A percentile compares a stretch with the other conserved stretches of the same genome.
phyloP scores from a whole-genome alignment of 169 alveolate genomes.

The Cryptosporidium viatorum region DNA sequence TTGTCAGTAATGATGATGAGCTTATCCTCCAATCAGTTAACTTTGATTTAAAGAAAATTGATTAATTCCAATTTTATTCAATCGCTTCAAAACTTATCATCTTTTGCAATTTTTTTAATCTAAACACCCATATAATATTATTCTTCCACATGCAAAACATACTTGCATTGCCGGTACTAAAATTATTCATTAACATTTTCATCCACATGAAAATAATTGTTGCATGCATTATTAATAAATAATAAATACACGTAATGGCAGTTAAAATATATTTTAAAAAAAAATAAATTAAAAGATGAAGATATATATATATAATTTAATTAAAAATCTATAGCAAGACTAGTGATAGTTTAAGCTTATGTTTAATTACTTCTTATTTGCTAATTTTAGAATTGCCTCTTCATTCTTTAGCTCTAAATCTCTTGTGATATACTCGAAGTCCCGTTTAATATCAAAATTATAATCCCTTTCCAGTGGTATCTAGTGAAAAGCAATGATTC shows the following conservation, averaged over 20 bases:
- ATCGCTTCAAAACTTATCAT: background rate
- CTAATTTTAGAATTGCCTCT: slow-evolving; percentile 29
- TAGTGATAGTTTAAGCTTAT: background rate
- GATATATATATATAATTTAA: no score
- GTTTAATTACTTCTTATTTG: background rate
- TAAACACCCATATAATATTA: background rate
- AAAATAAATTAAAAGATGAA: background rate
- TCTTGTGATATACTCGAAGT: slow-evolving; percentile 22
- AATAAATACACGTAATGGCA: background rate
- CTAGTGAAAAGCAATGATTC: background rate
- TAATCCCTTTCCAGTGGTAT: slow-evolving; percentile 48
- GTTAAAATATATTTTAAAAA: background rate
- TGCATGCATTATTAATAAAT: background rate
- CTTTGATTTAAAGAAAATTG: slow-evolving; percentile 7
- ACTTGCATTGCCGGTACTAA: slow-evolving; percentile 12
- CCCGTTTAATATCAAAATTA: slow-evolving; percentile 50
- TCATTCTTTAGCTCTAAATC: slow-evolving; percentile 41
- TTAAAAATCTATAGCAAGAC: background rate
- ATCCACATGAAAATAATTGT: background rate
- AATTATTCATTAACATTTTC: background rate
- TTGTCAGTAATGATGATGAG: slow-evolving; percentile 10
- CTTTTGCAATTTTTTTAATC: background rate
- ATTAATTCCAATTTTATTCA: background rate
- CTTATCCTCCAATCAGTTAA: slow-evolving; percentile 32
- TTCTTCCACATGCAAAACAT: slow-evolving; percentile 11